Conservation (phyloP, 345 rosid genomes). For the Gossypium rotundifolium region DNA sequence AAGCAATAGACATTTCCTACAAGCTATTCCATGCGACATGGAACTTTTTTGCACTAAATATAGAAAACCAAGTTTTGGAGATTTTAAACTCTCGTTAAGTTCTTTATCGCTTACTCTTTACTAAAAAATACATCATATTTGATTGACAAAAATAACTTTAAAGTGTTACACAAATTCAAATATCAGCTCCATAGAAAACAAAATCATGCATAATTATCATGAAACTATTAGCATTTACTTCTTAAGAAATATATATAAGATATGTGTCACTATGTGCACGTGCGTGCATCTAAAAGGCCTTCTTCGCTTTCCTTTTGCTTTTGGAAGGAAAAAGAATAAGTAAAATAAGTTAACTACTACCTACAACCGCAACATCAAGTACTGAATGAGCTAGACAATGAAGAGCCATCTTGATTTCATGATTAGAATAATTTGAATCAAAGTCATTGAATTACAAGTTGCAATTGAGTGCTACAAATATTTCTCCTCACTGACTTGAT, state of each 20-base stretch:
- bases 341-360: background rate
- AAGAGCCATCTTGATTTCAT: background rate
- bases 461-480: background rate
- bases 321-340: background rate
- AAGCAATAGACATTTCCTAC: background rate
- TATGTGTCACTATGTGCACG: background rate
- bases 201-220: background rate
- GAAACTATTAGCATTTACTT: background rate
- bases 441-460: background rate
- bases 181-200: background rate
- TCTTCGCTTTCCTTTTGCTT: background rate
- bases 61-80: background rate
- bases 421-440: background rate
- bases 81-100: background rate
- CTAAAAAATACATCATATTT: background rate
- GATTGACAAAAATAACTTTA: background rate
- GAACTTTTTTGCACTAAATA: background rate
- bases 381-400: background rate
- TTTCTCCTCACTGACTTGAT: background rate
- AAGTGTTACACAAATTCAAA: background rate
- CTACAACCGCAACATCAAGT: background rate
- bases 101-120: too few species aligned
- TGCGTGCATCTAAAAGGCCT: background rate
- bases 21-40: background rate
- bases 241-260: background rate